Conservation (phyloP, 1,284 basidiomycete species). For the Wolfiporia cocos region DNA sequence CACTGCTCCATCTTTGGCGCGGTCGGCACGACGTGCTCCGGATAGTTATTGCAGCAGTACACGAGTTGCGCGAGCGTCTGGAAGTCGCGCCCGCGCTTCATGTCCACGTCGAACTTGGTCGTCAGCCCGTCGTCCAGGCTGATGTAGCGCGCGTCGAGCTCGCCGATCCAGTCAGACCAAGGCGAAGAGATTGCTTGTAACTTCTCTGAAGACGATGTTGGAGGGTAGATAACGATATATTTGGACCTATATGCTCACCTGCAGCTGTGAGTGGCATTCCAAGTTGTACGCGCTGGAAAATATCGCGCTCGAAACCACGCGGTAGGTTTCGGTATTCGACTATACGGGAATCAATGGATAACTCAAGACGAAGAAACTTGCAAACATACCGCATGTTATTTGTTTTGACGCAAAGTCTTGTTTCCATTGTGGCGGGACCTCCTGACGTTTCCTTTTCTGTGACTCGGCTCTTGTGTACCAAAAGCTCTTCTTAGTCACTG, state of each 20-base stretch:
- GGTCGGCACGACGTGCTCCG: constrained; percentile 42
- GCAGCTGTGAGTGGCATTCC: constrained; percentile 64
- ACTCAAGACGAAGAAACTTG: background rate
- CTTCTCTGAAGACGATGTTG: constrained; percentile 44
- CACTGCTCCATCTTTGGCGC: constrained; percentile 51
- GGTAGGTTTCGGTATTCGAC: constrained; percentile 53
- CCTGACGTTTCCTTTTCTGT: constrained; percentile 33
- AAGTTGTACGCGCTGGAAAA: constrained; percentile 76
- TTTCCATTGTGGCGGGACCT: constrained; percentile 47
- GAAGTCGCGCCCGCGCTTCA: constrained; percentile 61
- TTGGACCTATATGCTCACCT: constrained; percentile 32
- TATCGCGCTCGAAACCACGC: constrained; percentile 51
- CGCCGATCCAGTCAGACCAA: constrained; percentile 49
- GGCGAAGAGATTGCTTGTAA: constrained; percentile 63
- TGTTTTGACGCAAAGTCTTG: constrained; percentile 42
- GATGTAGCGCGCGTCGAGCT: constrained; percentile 47
- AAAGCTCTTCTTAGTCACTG: constrained; percentile 47
- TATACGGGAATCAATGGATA: constrained; percentile 18
- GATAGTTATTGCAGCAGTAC: constrained; percentile 53
- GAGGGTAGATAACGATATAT: background rate
- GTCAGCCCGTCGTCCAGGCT: constrained; percentile 46
- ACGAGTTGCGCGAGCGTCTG: constrained; percentile 61
- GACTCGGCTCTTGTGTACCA: constrained; percentile 49
- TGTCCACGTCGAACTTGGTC: constrained; percentile 49
- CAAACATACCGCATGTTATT: constrained; percentile 53